phyloP scores from a whole-genome alignment of 371 early-diverging fungal genomes.

The Lichtheimia hyalospora region DNA sequence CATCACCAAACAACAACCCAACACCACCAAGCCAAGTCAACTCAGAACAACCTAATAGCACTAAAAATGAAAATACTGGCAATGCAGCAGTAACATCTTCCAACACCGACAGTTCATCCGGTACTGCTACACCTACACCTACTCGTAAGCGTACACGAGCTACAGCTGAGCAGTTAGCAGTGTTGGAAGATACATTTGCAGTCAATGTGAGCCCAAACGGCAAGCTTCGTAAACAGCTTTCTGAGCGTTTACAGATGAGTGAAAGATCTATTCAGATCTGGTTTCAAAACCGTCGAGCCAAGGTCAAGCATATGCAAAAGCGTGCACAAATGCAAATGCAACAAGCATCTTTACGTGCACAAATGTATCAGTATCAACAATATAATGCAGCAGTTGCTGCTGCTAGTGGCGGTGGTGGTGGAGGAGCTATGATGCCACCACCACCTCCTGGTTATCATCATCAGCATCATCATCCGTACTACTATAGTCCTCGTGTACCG shows the following conservation, averaged over 20 bases:
- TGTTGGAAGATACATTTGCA: slow-evolving; percentile 76
- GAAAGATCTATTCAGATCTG: slow-evolving; percentile 96
- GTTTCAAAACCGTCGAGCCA: slow-evolving; percentile 99
- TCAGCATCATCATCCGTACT: slow-evolving; percentile 2
- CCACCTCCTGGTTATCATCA: slow-evolving; percentile 8
- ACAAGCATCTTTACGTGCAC: slow-evolving; percentile 34
- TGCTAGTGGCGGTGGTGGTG: no score
- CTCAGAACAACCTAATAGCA: no score
- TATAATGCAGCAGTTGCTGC: slow-evolving; percentile 5
- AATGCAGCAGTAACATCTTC: slow-evolving; percentile 2
- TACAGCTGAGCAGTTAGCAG: slow-evolving; percentile 73
- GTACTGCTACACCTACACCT: slow-evolving; percentile 1
- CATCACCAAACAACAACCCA: no score
- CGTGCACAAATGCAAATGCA: slow-evolving; percentile 53
- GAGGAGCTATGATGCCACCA: neutral
- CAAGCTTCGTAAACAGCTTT: slow-evolving; percentile 82
- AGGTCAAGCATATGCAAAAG: slow-evolving; percentile 78
- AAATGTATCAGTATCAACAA: slow-evolving; percentile 24
- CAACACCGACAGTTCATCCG: neutral
- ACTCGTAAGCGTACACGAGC: slow-evolving; percentile 69
- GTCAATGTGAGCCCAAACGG: slow-evolving; percentile 74
- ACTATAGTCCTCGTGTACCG: slow-evolving; percentile 8
- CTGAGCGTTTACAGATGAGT: slow-evolving; percentile 89
- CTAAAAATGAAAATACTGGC: no score
- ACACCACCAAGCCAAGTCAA: no score